Evolutionary conservation across 176 grass and related monocot species (phyloP), one percentile per base, ranked within the genome.

Genomic region (Triticum turgidum): DNA sequence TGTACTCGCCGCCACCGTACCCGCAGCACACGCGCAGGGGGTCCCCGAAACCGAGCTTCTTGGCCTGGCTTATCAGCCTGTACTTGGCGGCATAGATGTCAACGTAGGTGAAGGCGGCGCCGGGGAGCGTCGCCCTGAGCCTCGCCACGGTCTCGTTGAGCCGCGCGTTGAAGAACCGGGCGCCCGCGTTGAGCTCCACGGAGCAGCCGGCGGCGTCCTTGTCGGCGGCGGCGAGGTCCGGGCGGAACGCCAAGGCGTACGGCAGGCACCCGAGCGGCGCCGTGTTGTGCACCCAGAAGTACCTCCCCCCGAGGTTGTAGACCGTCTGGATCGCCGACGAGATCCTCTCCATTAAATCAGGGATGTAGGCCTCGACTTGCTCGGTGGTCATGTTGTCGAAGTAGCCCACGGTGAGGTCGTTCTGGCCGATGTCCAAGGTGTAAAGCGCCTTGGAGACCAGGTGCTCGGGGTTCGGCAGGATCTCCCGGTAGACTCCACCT

Each of bases 261-360:
- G 94, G 94, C 58, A 99, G 92, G 87, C 97, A 99, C 24, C 97
- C 97, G 20, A 99, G 56, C 15, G 97, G 97, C 12, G 94, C 97
- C 4, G 97, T 99, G 85, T 90, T 96, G 85, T 99, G 97, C 61
- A 99, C 96, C 97, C 97, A 99, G 82, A 99, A 99, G 89, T 87
- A 87, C 75, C 84, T 94, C 47, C 88, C 97, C 10, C 97, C 97
- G 4, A 78, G 89, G 38, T 8, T 1, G 78, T 93, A 82, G 13
- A 96, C 67, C 6, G 6, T 58, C 89, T 96, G 88, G 42, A 99
- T 83, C 42, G 94, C 65, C 22, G 89, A 81, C 4, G 83, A 83
- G 71, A 99, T 79, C 77, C 86, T 94, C 44, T 92, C 65, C 75
- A 99, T 89, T 1, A 99, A 83, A 44, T 96, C 97, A 70, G 97